phyloP scores from a whole-genome alignment of 2,329 filamentous ascomycete species.

The Cladophialophora chaetospira region DNA sequence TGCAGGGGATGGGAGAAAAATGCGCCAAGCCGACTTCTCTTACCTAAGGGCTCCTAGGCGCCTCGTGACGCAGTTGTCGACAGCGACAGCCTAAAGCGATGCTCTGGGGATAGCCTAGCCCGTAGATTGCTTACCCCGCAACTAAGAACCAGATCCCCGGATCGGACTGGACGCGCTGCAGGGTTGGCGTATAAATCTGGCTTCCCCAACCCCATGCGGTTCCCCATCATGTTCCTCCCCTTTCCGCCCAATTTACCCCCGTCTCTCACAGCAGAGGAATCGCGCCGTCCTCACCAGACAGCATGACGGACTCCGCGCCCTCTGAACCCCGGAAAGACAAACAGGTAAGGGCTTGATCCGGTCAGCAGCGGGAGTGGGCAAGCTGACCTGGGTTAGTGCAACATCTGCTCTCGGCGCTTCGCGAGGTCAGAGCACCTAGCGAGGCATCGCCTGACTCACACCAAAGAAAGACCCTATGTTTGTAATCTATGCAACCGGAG shows the following conservation, averaged over 20 bases:
- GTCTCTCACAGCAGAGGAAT: background rate
- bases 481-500: conserved; percentile 15
- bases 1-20: too few relatives aligned
- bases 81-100: too few relatives aligned
- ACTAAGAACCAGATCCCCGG: background rate
- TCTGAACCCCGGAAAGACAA: background rate
- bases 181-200: background rate
- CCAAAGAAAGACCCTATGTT: conserved; percentile 19
- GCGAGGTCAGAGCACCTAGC: conserved; percentile 19
- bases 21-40: too few relatives aligned
- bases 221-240: background rate
- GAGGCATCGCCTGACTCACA: conserved; percentile 21
- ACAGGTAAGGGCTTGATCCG: background rate
- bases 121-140: background rate
- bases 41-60: too few relatives aligned
- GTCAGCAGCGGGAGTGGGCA: background rate
- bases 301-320: background rate
- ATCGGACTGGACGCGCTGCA: too few relatives aligned
- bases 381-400: conserved; percentile 13
- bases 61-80: too few relatives aligned
- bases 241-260: background rate
- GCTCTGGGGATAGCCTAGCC: background rate
- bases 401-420: conserved; percentile 21
- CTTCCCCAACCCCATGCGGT: conserved; percentile 4
- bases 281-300: background rate